Evolutionary conservation across 768 basidiomycete species (phyloP), one percentile per base, ranked within the genome.

Genomic region (Kwoniella newhampshirensis): DNA sequence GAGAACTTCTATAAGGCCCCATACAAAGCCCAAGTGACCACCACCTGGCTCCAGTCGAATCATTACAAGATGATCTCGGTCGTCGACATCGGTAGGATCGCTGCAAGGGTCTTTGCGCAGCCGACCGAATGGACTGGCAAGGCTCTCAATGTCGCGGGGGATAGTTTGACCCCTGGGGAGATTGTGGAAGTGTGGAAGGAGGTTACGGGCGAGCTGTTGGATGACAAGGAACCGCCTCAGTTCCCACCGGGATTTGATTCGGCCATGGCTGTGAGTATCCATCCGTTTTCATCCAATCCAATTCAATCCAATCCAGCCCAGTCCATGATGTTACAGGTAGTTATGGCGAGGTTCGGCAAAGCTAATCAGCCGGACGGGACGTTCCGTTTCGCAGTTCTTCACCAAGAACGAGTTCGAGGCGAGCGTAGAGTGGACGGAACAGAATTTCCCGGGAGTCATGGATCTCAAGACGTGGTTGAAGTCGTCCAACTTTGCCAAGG

Each of bases 41-140:
- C 42, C 13, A 51, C 41, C 13, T 61, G 54, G 54, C 30, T 9
- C 54, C n/a, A n/a, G n/a, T n/a, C n/a, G n/a, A n/a, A n/a, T n/a
- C n/a, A n/a, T n/a, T n/a, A 51, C 21, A 61, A 56, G 43, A n/a
- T 55, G 17, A 54, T 56, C 26, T 28, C 59, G 5, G 44, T 47
- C 8, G 20, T 21, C 13, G 59, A 61, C 46, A 61, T 61, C 32
- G 59, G 59, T 20, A 43, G 36, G 18, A 46, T 52, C 50, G 54
- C 54, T 37, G 48, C 59, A 1, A 42, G 39, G 21, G 47, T 42
- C 2, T 61, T 61, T 25, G 54, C 17, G n/a, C 42, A 44, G 12
- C 59, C 59, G 4, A 54, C 55, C 12, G 8, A 39, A 28, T 51
- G 36, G 21, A 18, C 2, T n/a, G 59, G 49, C 13, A 55, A 56